These are phyloP conservation scores for Amorphotheca resinae DNA, from an alignment of 495 filamentous ascomycete species.

Conservation along the genomic window DNA sequence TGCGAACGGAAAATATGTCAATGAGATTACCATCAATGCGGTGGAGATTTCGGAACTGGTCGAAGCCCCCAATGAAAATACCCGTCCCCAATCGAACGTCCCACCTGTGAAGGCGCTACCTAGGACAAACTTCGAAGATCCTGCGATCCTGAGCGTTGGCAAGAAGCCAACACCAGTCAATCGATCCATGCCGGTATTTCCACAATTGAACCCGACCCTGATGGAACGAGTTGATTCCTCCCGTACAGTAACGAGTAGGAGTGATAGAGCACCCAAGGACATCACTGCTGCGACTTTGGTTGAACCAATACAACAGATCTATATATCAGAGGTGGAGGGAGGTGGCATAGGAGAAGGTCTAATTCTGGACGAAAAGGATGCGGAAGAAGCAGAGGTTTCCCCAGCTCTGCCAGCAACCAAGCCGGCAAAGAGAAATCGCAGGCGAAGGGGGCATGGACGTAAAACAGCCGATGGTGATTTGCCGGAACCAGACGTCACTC, in stretches of 20 bases:
- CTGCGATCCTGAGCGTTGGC: slow-evolving; percentile 40
- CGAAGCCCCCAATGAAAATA: slow-evolving; percentile 21
- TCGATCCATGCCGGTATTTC: not conserved
- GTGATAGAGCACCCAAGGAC: slow-evolving; percentile 1
- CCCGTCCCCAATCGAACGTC: slow-evolving; percentile 2
- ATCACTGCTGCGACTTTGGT: slow-evolving; percentile 8
- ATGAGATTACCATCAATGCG: slow-evolving; percentile 25
- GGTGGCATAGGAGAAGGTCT: slow-evolving; percentile 3
- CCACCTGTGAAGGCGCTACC: slow-evolving; percentile 5
- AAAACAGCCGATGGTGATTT: slow-evolving; percentile 1
- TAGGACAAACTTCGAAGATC: slow-evolving; percentile 33
- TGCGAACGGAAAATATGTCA: slow-evolving; percentile 24
- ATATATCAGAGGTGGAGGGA: slow-evolving; percentile 2
- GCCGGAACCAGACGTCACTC: slow-evolving; percentile 11
- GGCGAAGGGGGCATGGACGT: slow-evolving; percentile 2
- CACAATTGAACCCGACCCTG: not conserved
- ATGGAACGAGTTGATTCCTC: slow-evolving; percentile 8
- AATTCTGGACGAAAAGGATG: slow-evolving; percentile 10
- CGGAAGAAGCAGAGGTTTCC: slow-evolving; percentile 22
- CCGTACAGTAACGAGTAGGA: slow-evolving; percentile 5
- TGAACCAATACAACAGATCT: slow-evolving; percentile 12
- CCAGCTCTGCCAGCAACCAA: slow-evolving; percentile 10
- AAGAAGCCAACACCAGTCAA: slow-evolving; percentile 18
- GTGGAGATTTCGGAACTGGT: slow-evolving; percentile 28
- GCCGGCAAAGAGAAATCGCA: slow-evolving; percentile 2